Evolutionary conservation across 164 flowering plant species (phyloP), one percentile per base, ranked within the genome.

Genomic region (Hamamelis virginiana): DNA sequence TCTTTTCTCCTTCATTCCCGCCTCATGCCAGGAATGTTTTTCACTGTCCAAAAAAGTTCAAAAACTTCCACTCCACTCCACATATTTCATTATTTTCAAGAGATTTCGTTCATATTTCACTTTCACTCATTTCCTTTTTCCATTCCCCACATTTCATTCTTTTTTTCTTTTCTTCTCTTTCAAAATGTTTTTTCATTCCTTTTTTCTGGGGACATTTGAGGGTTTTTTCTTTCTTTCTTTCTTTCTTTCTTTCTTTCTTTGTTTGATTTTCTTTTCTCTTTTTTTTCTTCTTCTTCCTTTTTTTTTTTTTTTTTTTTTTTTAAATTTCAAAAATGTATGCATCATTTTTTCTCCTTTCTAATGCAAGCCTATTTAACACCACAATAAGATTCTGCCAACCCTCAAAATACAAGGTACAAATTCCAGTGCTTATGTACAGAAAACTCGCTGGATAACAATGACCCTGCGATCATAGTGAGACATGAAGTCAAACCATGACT

Each of bases 401-500:
- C 67, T 50, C 55, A 60, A 70, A 59, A 67, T 33, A 67, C 52
- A 67, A 23, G 52, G 55, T 60, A 67, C 60, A 33, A 55, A 70
- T 68, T 70, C 74, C 81, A 65, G 74, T 57, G 53, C 68, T 61
- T 69, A 65, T 47, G 75, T 58, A 71, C 61, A 70, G 71, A 59
- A 51, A 69, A 70, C 76, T 67, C 62, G 74, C 62, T 66, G 73
- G 61, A 71, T 46, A 67, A 45, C 56, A 58, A 77, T 51, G 59
- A 69, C 73, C 83, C 86, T 78, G 80, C 83, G 78, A 82, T 66
- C 75, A 76, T 76, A 78, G 80, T 71, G 51, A 74, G 74, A 76
- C 71, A 76, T 56, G 47, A 64, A 72, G 76, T 81, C 80, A 77
- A 82, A 72, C 77, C 75, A 70, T 71, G 71, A 70, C 62, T 69